Evolutionary conservation across 371 early-diverging fungal species (phyloP).

Genomic region (Mucor irregularis): DNA sequence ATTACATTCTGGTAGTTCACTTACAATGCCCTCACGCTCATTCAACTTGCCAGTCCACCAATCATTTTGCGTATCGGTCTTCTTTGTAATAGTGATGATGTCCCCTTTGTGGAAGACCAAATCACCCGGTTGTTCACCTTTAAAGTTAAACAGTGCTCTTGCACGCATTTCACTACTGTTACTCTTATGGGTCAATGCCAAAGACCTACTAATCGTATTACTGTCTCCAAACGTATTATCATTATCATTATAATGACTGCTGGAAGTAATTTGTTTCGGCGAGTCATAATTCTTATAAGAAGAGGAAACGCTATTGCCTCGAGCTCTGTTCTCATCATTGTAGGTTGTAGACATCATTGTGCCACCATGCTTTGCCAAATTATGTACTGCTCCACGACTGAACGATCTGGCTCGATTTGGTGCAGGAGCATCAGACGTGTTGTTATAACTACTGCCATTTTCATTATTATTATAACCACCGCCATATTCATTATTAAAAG

Average conservation of each 20-base stretch:
- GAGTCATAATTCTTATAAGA: neutral
- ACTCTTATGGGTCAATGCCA: constrained; percentile 20
- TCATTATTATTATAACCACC: neutral
- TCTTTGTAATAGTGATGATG: constrained; percentile 66
- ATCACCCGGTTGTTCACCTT: constrained; percentile 75
- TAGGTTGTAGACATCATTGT: too few species aligned
- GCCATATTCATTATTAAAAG: neutral
- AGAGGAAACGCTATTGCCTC: neutral
- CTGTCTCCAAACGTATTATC: too few species aligned
- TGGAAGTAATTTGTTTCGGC: constrained; percentile 6
- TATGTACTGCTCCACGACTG: constrained; percentile 32
- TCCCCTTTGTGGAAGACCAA: constrained; percentile 79
- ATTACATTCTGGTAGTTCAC: constrained; percentile 8
- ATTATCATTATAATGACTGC: neutral
- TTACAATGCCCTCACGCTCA: constrained; percentile 65
- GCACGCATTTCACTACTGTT: constrained; percentile 46
- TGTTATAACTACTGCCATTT: neutral
- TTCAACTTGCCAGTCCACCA: constrained; percentile 84
- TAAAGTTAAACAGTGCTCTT: constrained; percentile 78
- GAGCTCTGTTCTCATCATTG: neutral
- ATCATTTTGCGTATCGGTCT: constrained; percentile 69
- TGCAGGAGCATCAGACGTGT: neutral
- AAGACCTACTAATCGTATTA: neutral
- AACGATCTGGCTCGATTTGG: constrained; percentile 14
- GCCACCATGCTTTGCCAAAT: constrained; percentile 19